phyloP scores from a whole-genome alignment of 1,284 basidiomycete species.

The Singerocomus inundabilis region DNA sequence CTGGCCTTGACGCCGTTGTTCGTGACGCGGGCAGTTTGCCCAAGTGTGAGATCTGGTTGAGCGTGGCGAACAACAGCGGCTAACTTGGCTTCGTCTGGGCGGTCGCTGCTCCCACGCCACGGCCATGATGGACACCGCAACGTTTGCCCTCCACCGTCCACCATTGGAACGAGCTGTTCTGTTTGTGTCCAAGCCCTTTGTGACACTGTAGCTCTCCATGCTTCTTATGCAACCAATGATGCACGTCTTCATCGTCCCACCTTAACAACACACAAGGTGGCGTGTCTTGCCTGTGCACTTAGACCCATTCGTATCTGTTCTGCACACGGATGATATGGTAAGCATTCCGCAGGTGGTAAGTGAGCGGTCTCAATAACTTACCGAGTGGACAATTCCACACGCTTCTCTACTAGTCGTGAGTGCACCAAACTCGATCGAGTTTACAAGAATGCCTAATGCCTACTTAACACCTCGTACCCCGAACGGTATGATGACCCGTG shows the following conservation, averaged over 20 bases:
- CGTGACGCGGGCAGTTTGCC: slow-evolving; percentile 13
- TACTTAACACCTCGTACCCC: not conserved
- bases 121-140: slow-evolving; percentile 5
- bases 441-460: slow-evolving; percentile 3
- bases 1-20: slow-evolving; percentile 12
- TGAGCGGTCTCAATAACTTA: slow-evolving; percentile 1
- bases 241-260: slow-evolving; percentile 3
- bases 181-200: not conserved
- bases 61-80: slow-evolving; percentile 16
- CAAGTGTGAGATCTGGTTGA: slow-evolving; percentile 6
- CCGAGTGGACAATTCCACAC: slow-evolving; percentile 1
- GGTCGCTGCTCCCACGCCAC: slow-evolving; percentile 26
- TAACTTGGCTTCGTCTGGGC: not conserved
- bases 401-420: slow-evolving; percentile 6
- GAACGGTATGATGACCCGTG: not conserved
- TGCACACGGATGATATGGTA: slow-evolving; percentile 4
- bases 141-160: not conserved
- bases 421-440: not conserved
- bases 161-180: slow-evolving; percentile 8
- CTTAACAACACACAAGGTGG: slow-evolving; percentile 8
- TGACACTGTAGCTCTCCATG: not conserved
- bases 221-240: not conserved
- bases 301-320: slow-evolving; percentile 4
- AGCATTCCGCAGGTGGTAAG: slow-evolving; percentile 3
- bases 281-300: slow-evolving; percentile 1